A percentile compares a stretch with the other conserved stretches of the same genome.
Evolutionary conservation across 768 basidiomycete species (phyloP).

Genomic region (Pholiota molesta): DNA sequence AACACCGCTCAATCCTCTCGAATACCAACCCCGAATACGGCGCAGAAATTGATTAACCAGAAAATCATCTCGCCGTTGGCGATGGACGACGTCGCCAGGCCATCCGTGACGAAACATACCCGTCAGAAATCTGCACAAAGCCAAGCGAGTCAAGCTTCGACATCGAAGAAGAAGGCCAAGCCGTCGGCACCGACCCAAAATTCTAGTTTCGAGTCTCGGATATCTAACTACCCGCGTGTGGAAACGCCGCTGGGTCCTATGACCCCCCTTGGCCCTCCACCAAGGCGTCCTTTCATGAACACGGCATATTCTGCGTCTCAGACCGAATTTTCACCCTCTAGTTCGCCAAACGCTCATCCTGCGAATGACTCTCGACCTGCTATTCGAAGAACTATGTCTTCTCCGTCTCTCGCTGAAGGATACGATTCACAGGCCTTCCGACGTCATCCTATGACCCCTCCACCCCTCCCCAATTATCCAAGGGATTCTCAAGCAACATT

Average conservation of each 20-base stretch:
- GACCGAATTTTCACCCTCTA: slow-evolving; percentile 41
- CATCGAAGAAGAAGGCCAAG: slow-evolving; percentile 29
- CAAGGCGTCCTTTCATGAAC: slow-evolving; percentile 52
- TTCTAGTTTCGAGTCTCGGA: slow-evolving; percentile 30
- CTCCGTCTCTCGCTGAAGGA: slow-evolving; percentile 52
- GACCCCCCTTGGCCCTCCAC: slow-evolving; percentile 69
- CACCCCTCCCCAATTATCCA: slow-evolving; percentile 36
- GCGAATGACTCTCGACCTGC: slow-evolving; percentile 17
- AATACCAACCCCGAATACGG: slow-evolving; percentile 24
- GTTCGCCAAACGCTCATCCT: slow-evolving; percentile 10
- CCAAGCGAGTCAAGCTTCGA: slow-evolving; percentile 15
- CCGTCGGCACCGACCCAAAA: slow-evolving; percentile 27
- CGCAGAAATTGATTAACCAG: slow-evolving; percentile 28
- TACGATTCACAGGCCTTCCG: slow-evolving; percentile 36
- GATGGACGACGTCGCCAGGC: slow-evolving; percentile 30
- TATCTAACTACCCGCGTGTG: slow-evolving; percentile 52
- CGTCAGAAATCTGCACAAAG: slow-evolving; percentile 33
- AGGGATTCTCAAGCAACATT: slow-evolving; percentile 35
- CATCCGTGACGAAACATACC: slow-evolving; percentile 25
- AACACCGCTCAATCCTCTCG: slow-evolving; percentile 18
- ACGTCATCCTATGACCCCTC: slow-evolving; percentile 43
- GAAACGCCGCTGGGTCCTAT: slow-evolving; percentile 66
- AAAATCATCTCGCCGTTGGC: slow-evolving; percentile 48
- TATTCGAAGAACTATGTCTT: slow-evolving; percentile 55
- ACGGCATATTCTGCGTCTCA: slow-evolving; percentile 61